phyloP scores from a whole-genome alignment of 2,329 filamentous ascomycete genomes.

The Grosmannia serpens region DNA sequence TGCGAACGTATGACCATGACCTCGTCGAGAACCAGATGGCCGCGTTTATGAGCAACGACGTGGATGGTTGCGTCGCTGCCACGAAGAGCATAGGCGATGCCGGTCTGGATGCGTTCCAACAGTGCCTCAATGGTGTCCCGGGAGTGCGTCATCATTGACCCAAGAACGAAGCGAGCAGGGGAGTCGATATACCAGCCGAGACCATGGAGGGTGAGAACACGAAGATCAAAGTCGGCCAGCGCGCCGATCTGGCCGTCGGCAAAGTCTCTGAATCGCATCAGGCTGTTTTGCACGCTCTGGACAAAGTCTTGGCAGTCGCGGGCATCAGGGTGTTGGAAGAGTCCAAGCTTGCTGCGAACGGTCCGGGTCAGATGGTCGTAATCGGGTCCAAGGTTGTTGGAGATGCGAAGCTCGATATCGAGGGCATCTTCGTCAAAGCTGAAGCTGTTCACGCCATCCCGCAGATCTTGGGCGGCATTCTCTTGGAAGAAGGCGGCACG shows the following conservation, averaged over 20 bases:
- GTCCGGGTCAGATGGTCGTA: constrained; percentile 32
- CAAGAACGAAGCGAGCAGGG: constrained; percentile 33
- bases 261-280: constrained; percentile 26
- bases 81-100: constrained; percentile 35
- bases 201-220: constrained; percentile 33
- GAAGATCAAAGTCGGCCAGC: constrained; percentile 37
- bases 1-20: constrained; percentile 29
- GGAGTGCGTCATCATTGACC: constrained; percentile 28
- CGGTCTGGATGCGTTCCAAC: constrained; percentile 38
- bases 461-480: constrained; percentile 22
- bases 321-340: constrained; percentile 32
- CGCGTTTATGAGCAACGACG: constrained; percentile 38
- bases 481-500: constrained; percentile 29
- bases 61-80: constrained; percentile 34
- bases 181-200: constrained; percentile 33
- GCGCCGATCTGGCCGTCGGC: constrained; percentile 28
- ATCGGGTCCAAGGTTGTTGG: constrained; percentile 37
- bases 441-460: constrained; percentile 26
- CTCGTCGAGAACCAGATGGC: constrained; percentile 40
- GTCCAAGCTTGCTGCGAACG: constrained; percentile 29
- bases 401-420: constrained; percentile 31
- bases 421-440: constrained; percentile 32
- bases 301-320: constrained; percentile 34
- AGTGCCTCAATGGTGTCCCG: constrained; percentile 35
- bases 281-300: constrained; percentile 23